A percentile compares a stretch with the other conserved stretches of the same genome.
These are phyloP conservation scores for Capniomyces stellatus DNA, from an alignment of 371 early-diverging fungal species.

Conservation along the genomic window DNA sequence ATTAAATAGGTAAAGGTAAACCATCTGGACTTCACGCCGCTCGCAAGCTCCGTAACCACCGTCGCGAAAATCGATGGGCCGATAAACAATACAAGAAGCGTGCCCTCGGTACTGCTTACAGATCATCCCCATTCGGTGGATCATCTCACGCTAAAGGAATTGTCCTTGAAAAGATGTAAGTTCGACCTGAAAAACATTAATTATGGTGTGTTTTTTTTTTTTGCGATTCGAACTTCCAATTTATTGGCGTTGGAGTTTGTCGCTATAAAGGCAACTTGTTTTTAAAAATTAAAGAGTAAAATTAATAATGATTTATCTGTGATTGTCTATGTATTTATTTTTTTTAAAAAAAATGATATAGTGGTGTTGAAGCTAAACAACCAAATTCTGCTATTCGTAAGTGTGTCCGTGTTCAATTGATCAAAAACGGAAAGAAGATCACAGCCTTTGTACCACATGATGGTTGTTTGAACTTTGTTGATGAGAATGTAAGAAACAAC, in stretches of 20 bases:
- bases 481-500: too few relatives aligned
- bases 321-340: not conserved
- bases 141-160: conserved; percentile 99
- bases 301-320: not conserved
- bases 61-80: conserved; percentile 98
- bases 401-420: conserved; percentile 99
- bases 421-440: conserved; percentile 99
- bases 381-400: conserved; percentile 99
- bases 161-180: conserved; percentile 98
- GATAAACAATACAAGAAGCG: conserved; percentile 98
- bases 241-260: not conserved
- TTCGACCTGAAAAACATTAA: too few relatives aligned
- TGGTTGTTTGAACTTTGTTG: conserved; percentile 98
- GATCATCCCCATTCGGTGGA: conserved; percentile 94
- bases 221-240: not conserved
- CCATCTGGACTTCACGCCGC: conserved; percentile 98
- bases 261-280: not conserved
- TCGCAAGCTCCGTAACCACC: conserved; percentile 91
- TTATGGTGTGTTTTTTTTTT: not conserved
- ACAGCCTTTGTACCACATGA: conserved; percentile 99
- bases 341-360: conserved; percentile 12
- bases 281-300: not conserved
- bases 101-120: conserved; percentile 94
- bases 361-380: conserved; percentile 99
- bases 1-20: conserved; percentile 62